Evolutionary conservation across 768 basidiomycete species (phyloP).

Genomic region (Tricholoma hemisulphureum): DNA sequence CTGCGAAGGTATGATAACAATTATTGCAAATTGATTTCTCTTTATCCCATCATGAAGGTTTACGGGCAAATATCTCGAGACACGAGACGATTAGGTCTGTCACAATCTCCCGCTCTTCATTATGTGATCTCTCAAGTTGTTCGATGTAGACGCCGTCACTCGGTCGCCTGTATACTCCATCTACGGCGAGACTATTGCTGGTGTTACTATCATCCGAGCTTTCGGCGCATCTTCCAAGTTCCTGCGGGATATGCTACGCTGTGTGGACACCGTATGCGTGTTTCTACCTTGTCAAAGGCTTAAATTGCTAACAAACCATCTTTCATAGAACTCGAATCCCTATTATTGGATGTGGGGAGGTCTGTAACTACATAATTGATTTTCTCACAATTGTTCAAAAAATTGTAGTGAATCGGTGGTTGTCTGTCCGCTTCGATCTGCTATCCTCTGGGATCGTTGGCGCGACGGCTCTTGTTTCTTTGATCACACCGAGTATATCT

Average conservation of each 20-base stretch:
- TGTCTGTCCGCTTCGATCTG: slow-evolving; percentile 84
- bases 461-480: slow-evolving; percentile 63
- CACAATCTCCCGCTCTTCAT: too few species aligned
- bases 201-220: slow-evolving; percentile 59
- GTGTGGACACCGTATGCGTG: slow-evolving; percentile 72
- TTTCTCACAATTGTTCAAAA: not conserved
- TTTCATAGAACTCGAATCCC: slow-evolving; percentile 55
- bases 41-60: slow-evolving; percentile 24
- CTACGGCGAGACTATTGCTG: slow-evolving; percentile 45
- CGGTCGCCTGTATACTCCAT: slow-evolving; percentile 43
- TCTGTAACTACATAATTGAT: slow-evolving; percentile 25
- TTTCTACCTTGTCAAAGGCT: slow-evolving; percentile 5
- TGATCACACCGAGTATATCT: slow-evolving; percentile 67
- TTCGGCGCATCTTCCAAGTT: slow-evolving; percentile 90
- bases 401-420: slow-evolving; percentile 84
- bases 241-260: slow-evolving; percentile 78
- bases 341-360: slow-evolving; percentile 93
- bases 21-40: not conserved
- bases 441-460: slow-evolving; percentile 71
- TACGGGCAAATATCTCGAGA: slow-evolving; percentile 83
- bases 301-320: not conserved
- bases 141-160: slow-evolving; percentile 31
- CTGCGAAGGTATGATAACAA: slow-evolving; percentile 34
- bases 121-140: not conserved
- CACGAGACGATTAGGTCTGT: slow-evolving; percentile 72